Evolutionary conservation across 257 asterid species (phyloP).

Genomic region (Gentiana macrophylla): DNA sequence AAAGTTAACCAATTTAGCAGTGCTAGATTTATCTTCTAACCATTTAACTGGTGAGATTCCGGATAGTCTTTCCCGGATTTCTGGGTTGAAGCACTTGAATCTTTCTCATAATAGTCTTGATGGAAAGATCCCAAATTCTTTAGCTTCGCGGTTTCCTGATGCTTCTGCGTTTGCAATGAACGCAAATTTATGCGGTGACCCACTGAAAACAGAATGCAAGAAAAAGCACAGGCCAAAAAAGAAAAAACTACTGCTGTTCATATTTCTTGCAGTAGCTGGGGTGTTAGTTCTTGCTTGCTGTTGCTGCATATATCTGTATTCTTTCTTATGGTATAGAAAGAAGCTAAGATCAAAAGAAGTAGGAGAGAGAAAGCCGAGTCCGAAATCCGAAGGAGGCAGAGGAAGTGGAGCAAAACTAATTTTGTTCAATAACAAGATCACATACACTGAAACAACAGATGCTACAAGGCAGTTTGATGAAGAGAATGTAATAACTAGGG

Average conservation of each 20-base stretch:
- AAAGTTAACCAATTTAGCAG: conserved; percentile 30
- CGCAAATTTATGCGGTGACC: conserved; percentile 51
- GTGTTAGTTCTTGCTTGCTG: conserved; percentile 40
- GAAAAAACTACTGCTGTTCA: conserved; percentile 47
- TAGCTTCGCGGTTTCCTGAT: conserved; percentile 54
- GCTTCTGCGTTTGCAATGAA: conserved; percentile 51
- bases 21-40: conserved; percentile 47
- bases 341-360: conserved; percentile 37
- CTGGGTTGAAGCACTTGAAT: conserved; percentile 39
- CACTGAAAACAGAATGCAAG: conserved; percentile 38
- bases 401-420: conserved; percentile 78
- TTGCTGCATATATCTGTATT: conserved; percentile 54
- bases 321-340: conserved; percentile 53
- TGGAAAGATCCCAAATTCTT: conserved; percentile 61
- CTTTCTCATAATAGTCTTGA: conserved; percentile 50
- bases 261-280: conserved; percentile 50
- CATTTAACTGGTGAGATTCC: conserved; percentile 54
- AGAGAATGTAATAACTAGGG: conserved; percentile 72
- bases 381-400: conserved; percentile 49
- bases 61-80: conserved; percentile 27
- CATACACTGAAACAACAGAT: conserved; percentile 64
- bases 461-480: conserved; percentile 92
- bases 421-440: conserved; percentile 72
- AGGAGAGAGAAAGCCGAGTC: conserved; percentile 79
- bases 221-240: conserved; percentile 24